phyloP scores from a whole-genome alignment of 2,329 filamentous ascomycete species.

The Dothideomycetes sp. region DNA sequence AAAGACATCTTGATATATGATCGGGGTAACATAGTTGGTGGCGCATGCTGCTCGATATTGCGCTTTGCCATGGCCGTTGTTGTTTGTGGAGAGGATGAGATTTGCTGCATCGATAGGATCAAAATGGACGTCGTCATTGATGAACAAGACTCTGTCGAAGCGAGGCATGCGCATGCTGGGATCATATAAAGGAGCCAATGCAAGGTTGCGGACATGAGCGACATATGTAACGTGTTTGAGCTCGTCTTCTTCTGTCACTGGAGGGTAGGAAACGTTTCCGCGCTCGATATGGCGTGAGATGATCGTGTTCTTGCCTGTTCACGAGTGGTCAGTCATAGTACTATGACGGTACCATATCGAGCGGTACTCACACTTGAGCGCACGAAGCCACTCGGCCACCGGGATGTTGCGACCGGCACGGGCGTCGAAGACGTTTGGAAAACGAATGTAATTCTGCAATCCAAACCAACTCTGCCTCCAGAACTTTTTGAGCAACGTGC shows the following conservation, averaged over 20 bases:
- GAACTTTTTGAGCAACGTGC: slow-evolving; percentile 36
- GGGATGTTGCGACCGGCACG: too few species aligned
- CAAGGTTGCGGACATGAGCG: slow-evolving; percentile 63
- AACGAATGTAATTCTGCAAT: too few species aligned
- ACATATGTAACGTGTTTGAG: slow-evolving; percentile 66
- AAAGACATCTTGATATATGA: slow-evolving; percentile 65
- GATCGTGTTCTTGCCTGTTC: slow-evolving; percentile 38
- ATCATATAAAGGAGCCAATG: slow-evolving; percentile 53
- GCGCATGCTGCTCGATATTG: slow-evolving; percentile 61
- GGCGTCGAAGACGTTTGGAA: too few species aligned
- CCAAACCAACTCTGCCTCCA: slow-evolving; percentile 47
- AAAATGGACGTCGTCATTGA: slow-evolving; percentile 65
- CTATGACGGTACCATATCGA: neutral
- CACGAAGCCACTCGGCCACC: too few species aligned
- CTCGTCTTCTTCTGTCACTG: slow-evolving; percentile 51
- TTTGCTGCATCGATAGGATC: slow-evolving; percentile 50
- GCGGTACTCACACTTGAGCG: neutral
- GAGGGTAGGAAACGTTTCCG: slow-evolving; percentile 51
- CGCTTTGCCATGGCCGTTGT: slow-evolving; percentile 39
- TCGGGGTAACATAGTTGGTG: slow-evolving; percentile 59
- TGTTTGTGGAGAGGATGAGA: slow-evolving; percentile 55
- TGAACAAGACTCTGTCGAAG: slow-evolving; percentile 50
- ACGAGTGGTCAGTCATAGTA: neutral
- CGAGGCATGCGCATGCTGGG: slow-evolving; percentile 31
- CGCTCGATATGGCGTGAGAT: slow-evolving; percentile 52